Evolutionary conservation across 768 basidiomycete species (phyloP).

Genomic region (Naganishia friedmannii): DNA sequence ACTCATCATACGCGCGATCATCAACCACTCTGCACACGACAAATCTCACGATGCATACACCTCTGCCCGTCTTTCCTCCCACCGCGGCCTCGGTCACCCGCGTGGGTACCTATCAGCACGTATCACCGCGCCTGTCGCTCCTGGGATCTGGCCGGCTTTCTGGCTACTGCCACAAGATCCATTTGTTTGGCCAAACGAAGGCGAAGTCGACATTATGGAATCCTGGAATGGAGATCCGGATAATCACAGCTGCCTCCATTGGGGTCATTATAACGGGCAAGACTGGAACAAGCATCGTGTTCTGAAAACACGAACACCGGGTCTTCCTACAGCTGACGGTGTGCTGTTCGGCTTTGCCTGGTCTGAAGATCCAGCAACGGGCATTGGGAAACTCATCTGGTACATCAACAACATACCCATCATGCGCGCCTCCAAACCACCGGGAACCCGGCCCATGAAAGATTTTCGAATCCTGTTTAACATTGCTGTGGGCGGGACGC

Average conservation of each 20-base stretch:
- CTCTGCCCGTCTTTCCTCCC: slow-evolving; percentile 17
- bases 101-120: slow-evolving; percentile 19
- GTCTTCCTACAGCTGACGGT: background rate
- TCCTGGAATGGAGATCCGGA: slow-evolving; percentile 24
- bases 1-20: slow-evolving; percentile 24
- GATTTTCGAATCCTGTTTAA: slow-evolving; percentile 27
- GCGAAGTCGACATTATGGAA: slow-evolving; percentile 27
- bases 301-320: slow-evolving; percentile 4
- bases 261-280: slow-evolving; percentile 22
- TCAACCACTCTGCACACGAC: slow-evolving; percentile 7
- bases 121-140: slow-evolving; percentile 17
- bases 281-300: slow-evolving; percentile 27
- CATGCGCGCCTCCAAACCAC: slow-evolving; percentile 22
- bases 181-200: slow-evolving; percentile 22
- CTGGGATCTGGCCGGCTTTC: slow-evolving; percentile 28
- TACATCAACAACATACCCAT: slow-evolving; percentile 8
- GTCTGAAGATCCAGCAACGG: slow-evolving; percentile 6
- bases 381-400: slow-evolving; percentile 21
- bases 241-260: slow-evolving; percentile 26
- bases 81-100: background rate
- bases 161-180: slow-evolving; percentile 27
- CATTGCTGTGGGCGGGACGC: slow-evolving; percentile 23
- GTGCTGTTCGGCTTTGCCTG: slow-evolving; percentile 21
- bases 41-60: slow-evolving; percentile 1
- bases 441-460: slow-evolving; percentile 17